phyloP scores from a whole-genome alignment of 2,329 filamentous ascomycete species.

The Colletotrichum lindemuthianum region DNA sequence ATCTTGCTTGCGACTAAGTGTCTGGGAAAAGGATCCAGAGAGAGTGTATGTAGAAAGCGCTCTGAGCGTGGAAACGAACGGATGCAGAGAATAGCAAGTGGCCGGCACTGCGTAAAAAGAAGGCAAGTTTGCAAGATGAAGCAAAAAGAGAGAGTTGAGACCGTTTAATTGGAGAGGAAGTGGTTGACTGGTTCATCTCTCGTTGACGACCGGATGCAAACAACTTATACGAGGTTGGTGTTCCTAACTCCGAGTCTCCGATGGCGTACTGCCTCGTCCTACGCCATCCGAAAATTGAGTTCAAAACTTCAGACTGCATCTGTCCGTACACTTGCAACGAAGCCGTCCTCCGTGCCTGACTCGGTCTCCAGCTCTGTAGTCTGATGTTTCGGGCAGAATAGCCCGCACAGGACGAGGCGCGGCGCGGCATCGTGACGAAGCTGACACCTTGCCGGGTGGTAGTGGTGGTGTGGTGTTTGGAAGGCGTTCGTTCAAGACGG shows the following conservation, averaged over 20 bases:
- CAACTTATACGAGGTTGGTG: too few relatives aligned
- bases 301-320: constrained; percentile 25
- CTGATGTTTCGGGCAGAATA: constrained; percentile 12
- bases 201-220: background rate
- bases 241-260: background rate
- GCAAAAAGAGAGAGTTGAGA: constrained; percentile 7
- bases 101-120: constrained; percentile 31
- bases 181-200: background rate
- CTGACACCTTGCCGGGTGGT: constrained; percentile 10
- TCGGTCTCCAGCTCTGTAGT: background rate
- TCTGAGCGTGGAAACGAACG: constrained; percentile 15
- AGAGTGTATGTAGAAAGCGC: background rate
- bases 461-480: constrained; percentile 1
- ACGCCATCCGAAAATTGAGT: constrained; percentile 26
- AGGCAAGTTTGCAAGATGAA: constrained; percentile 4
- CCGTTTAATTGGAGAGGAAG: constrained; percentile 5
- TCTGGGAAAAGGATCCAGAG: constrained; percentile 1
- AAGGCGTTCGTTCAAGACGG: constrained; percentile 16
- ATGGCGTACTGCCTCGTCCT: background rate
- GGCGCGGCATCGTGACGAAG: constrained; percentile 4
- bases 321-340: constrained; percentile 26
- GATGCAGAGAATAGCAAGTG: constrained; percentile 29
- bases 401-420: background rate
- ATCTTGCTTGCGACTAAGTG: constrained; percentile 4
- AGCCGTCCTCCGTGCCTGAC: constrained; percentile 8